Percentiles rank a stretch among this genome's conserved stretches.
Conservation (phyloP, 768 basidiomycete species). For the Astraeus odoratus region DNA sequence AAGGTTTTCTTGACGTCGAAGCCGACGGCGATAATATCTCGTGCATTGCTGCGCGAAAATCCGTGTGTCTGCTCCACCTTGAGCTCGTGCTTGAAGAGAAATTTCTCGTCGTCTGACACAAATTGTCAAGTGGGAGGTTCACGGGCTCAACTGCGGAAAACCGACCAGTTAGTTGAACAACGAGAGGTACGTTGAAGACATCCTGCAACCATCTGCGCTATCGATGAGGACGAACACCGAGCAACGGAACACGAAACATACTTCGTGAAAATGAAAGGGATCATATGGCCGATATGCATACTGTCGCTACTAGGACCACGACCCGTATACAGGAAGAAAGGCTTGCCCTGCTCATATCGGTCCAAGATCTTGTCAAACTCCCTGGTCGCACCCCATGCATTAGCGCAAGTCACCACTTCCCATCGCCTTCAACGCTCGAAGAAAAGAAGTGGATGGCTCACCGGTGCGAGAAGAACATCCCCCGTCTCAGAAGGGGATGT, state of each 20-base stretch:
- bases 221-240: constrained; percentile 1
- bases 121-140: neutral
- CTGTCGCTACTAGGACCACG: constrained; percentile 94
- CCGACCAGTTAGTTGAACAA: constrained; percentile 90
- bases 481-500: constrained; percentile 81
- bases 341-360: constrained; percentile 93
- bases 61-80: constrained; percentile 81
- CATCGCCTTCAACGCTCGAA: neutral
- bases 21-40: constrained; percentile 94
- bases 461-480: constrained; percentile 99
- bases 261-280: constrained; percentile 97
- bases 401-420: neutral
- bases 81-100: constrained; percentile 92
- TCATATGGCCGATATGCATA: constrained; percentile 97
- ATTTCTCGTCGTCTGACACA: constrained; percentile 91
- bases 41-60: constrained; percentile 83
- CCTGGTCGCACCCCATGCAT: constrained; percentile 33
- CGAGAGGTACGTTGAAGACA: constrained; percentile 89
- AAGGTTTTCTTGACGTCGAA: constrained; percentile 91
- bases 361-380: constrained; percentile 93
- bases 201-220: constrained; percentile 85
- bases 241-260: constrained; percentile 31
- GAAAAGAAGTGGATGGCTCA: no score
- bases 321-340: constrained; percentile 97
- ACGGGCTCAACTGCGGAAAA: neutral